Conservation (phyloP, 495 filamentous ascomycete species). For the Neohortaea acidophila region DNA sequence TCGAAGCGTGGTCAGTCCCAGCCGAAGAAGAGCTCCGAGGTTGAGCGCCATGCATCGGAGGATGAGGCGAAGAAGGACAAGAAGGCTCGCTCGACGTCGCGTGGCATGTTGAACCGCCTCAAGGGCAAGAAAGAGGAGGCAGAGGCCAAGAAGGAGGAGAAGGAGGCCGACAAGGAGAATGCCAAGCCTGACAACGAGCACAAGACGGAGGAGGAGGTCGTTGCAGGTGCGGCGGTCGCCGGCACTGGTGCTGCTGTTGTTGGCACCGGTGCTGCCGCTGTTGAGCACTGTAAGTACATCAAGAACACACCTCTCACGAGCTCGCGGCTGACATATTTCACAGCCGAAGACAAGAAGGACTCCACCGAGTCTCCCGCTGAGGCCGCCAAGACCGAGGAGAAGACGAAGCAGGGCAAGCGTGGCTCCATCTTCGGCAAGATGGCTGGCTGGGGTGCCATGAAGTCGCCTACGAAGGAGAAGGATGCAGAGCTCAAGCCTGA, state of each 20-base stretch:
- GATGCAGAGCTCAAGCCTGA: slow-evolving; percentile 23
- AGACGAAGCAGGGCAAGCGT: slow-evolving; percentile 27
- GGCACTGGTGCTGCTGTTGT: slow-evolving; percentile 5
- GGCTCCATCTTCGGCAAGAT: slow-evolving; percentile 28
- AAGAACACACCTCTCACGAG: not conserved
- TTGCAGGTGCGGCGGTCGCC: slow-evolving; percentile 3
- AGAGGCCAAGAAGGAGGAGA: slow-evolving; percentile 32
- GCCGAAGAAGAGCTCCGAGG: slow-evolving; percentile 28
- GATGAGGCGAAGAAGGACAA: slow-evolving; percentile 25
- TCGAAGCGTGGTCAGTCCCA: slow-evolving; percentile 17
- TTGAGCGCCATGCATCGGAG: slow-evolving; percentile 26
- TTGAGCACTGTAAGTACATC: not conserved
- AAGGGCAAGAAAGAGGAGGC: slow-evolving; percentile 48
- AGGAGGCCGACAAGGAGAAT: slow-evolving; percentile 37
- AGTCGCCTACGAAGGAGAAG: slow-evolving; percentile 25
- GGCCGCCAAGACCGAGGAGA: slow-evolving; percentile 15
- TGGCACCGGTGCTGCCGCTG: slow-evolving; percentile 8
- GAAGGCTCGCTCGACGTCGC: slow-evolving; percentile 59
- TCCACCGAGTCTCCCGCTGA: slow-evolving; percentile 1
- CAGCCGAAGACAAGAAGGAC: slow-evolving; percentile 10
- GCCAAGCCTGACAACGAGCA: slow-evolving; percentile 27
- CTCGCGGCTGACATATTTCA: slow-evolving; percentile 5
- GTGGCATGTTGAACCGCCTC: slow-evolving; percentile 62
- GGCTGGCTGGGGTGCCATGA: slow-evolving; percentile 21
- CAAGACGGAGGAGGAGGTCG: slow-evolving; percentile 14